A percentile compares a stretch with the other conserved stretches of the same genome.
phyloP scores from a whole-genome alignment of 106 monocot species.

The Gastrodia elata region DNA sequence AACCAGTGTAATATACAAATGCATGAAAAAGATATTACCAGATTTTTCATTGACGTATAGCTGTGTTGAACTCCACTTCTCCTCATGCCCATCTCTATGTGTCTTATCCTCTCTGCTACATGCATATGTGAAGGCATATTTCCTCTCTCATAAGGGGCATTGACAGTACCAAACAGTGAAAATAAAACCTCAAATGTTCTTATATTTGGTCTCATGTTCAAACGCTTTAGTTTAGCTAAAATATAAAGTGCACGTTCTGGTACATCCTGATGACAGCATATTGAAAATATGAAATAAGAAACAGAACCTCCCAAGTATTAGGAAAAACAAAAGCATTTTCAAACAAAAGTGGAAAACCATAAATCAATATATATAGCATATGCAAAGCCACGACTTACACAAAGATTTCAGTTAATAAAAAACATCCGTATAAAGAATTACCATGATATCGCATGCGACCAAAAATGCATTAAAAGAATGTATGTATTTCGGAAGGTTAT shows the following conservation, averaged over 20 bases:
- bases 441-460: constrained; percentile 51
- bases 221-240: constrained; percentile 52
- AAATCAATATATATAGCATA: background rate
- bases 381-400: background rate
- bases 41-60: constrained; percentile 59
- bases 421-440: constrained; percentile 17
- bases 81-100: constrained; percentile 71
- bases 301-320: background rate
- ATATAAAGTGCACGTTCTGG: constrained; percentile 67
- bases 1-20: background rate
- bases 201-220: constrained; percentile 47
- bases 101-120: constrained; percentile 48
- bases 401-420: background rate
- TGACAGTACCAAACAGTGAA: constrained; percentile 68
- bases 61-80: constrained; percentile 58
- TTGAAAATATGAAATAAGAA: background rate
- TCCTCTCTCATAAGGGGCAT: constrained; percentile 72
- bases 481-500: constrained; percentile 37
- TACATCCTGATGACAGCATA: constrained; percentile 45
- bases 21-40: constrained; percentile 42
- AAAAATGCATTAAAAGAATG: constrained; percentile 60
- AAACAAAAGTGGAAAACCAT: background rate
- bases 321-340: background rate
- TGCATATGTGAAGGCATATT: constrained; percentile 56
- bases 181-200: constrained; percentile 70